Evolutionary conservation across 1,284 basidiomycete species (phyloP).

Genomic region (Moesziomyces parantarcticus): DNA sequence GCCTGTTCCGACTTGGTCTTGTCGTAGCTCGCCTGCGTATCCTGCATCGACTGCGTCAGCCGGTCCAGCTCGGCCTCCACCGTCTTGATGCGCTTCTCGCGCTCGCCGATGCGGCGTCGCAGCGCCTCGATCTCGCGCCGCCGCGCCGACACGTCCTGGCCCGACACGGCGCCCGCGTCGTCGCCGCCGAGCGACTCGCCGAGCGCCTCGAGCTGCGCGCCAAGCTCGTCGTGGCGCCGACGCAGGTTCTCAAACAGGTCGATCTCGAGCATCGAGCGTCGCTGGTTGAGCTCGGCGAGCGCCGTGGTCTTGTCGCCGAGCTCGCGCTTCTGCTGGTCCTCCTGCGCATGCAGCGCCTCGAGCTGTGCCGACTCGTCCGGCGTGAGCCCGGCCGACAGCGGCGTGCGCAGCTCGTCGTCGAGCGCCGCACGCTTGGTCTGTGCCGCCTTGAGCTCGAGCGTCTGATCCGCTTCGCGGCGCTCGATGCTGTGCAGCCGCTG

Average conservation of each 20-base stretch:
- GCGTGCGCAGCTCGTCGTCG: constrained; percentile 78
- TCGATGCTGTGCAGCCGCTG: constrained; percentile 78
- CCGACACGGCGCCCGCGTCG: constrained; percentile 80
- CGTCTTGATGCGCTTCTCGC: constrained; percentile 43
- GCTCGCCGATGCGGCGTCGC: constrained; percentile 72
- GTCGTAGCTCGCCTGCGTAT: constrained; percentile 77
- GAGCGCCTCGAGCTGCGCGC: constrained; percentile 79
- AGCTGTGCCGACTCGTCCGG: constrained; percentile 79
- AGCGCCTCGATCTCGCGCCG: constrained; percentile 39
- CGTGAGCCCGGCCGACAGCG: constrained; percentile 80
- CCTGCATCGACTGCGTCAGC: constrained; percentile 76
- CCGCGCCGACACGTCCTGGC: constrained; percentile 77
- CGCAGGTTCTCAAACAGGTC: constrained; percentile 90
- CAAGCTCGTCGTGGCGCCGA: constrained; percentile 81
- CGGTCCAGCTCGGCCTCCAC: constrained; percentile 73
- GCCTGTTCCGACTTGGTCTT: constrained; percentile 81
- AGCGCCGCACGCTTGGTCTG: constrained; percentile 75
- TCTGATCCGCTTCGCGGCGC: constrained; percentile 76
- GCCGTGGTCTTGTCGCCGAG: constrained; percentile 77
- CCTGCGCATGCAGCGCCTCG: constrained; percentile 78
- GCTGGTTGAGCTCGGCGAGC: constrained; percentile 81
- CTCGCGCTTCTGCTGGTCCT: constrained; percentile 79
- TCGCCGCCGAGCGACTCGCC: constrained; percentile 73
- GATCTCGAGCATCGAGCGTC: constrained; percentile 86
- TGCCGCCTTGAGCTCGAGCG: constrained; percentile 76